phyloP scores from a whole-genome alignment of 345 rosid genomes.

The Syzygium jambos region DNA sequence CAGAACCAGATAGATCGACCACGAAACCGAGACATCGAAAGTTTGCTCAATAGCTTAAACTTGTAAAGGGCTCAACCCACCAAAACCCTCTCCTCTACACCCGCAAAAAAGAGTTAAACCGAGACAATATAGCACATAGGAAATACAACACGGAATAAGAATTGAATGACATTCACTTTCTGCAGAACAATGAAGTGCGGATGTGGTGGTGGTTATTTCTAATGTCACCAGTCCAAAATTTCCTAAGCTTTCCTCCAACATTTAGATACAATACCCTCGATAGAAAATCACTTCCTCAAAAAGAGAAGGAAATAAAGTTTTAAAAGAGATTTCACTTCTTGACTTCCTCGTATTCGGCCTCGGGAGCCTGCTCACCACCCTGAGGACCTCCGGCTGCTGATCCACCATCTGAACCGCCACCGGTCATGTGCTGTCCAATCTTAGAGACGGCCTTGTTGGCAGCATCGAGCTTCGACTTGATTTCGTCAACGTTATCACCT shows the following conservation, averaged over 20 bases:
- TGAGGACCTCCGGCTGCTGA: constrained; percentile 43
- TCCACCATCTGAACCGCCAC: constrained; percentile 33
- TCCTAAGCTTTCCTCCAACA: constrained; percentile 1
- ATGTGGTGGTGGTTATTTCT: neutral
- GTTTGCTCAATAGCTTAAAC: neutral
- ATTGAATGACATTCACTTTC: neutral
- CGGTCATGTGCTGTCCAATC: constrained; percentile 81
- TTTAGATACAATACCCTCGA: neutral
- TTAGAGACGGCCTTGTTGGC: constrained; percentile 85
- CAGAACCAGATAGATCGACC: neutral
- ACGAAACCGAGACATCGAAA: neutral
- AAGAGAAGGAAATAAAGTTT: neutral
- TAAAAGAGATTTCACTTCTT: constrained; percentile 31
- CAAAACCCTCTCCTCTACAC: neutral
- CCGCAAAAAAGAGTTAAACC: neutral
- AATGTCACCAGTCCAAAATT: neutral
- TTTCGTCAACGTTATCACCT: constrained; percentile 54
- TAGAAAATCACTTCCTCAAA: neutral
- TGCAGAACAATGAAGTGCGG: neutral
- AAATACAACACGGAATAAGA: neutral
- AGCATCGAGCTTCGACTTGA: constrained; percentile 64
- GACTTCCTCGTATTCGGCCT: constrained; percentile 85
- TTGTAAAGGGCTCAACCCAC: neutral
- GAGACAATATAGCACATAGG: neutral
- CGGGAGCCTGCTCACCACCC: constrained; percentile 67